phyloP scores from a whole-genome alignment of 495 filamentous ascomycete species.

The Penicillium verhagenii region DNA sequence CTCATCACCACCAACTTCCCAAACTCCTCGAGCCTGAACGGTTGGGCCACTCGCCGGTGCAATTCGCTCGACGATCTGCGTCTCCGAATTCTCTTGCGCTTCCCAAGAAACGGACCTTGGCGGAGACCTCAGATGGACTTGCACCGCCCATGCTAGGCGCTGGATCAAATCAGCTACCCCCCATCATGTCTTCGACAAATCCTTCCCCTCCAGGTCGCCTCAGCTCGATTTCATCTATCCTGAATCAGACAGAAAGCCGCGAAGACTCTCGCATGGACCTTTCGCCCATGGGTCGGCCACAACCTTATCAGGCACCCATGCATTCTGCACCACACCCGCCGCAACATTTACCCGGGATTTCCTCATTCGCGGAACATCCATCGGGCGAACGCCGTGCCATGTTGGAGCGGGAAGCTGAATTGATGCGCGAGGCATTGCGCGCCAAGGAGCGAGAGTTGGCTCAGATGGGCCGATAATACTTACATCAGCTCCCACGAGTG shows the following conservation, averaged over 20 bases:
- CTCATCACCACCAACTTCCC: conserved; percentile 43
- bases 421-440: conserved; percentile 70
- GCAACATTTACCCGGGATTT: conserved; percentile 38
- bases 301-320: conserved; percentile 31
- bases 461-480: conserved; percentile 49
- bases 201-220: conserved; percentile 52
- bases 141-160: conserved; percentile 35
- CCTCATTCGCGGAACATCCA: conserved; percentile 47
- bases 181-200: conserved; percentile 44
- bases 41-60: conserved; percentile 30
- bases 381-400: conserved; percentile 62
- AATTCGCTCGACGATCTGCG: conserved; percentile 40
- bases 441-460: conserved; percentile 79
- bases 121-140: conserved; percentile 34
- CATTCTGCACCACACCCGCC: conserved; percentile 25
- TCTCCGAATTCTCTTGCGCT: conserved; percentile 39
- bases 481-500: not conserved
- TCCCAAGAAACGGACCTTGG: conserved; percentile 46
- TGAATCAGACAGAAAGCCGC: conserved; percentile 54
- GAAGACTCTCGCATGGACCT: conserved; percentile 52
- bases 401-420: conserved; percentile 71
- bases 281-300: conserved; percentile 38
- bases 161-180: conserved; percentile 46
- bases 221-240: conserved; percentile 76
- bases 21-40: conserved; percentile 43